A percentile compares a stretch with the other conserved stretches of the same genome.
Evolutionary conservation across 78 protist species (phyloP).

Genomic region (Andalucia godoyi): DNA sequence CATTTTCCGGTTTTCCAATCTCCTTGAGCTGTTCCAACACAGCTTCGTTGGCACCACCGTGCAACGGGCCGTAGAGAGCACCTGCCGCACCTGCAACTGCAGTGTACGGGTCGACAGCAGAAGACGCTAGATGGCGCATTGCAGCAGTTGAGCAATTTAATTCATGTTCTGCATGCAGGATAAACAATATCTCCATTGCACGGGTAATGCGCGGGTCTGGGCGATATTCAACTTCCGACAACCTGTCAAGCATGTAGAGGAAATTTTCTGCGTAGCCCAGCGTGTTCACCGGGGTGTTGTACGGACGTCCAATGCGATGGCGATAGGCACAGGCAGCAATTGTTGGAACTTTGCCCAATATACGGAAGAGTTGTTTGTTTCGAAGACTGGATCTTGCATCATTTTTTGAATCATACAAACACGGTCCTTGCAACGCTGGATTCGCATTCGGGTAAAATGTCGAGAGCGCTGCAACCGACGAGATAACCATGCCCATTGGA

Average conservation of each 20-base stretch:
- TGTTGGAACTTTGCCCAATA: slow-evolving; percentile 54
- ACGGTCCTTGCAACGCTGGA: slow-evolving; percentile 3
- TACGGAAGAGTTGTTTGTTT: slow-evolving; percentile 35
- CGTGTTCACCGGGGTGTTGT: slow-evolving; percentile 27
- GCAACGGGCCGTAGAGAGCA: slow-evolving; percentile 9
- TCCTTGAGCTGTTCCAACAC: slow-evolving; percentile 9
- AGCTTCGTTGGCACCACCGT: slow-evolving; percentile 28
- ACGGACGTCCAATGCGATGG: slow-evolving; percentile 41
- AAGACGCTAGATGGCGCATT: not conserved
- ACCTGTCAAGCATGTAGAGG: slow-evolving; percentile 41
- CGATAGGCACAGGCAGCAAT: slow-evolving; percentile 61
- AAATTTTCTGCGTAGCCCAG: slow-evolving; percentile 39
- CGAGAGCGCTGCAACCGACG: slow-evolving; percentile 33
- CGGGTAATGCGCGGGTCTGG: not conserved
- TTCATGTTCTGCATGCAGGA: slow-evolving; percentile 20
- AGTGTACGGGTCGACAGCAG: not conserved
- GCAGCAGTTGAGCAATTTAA: slow-evolving; percentile 24
- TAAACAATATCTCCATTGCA: not conserved
- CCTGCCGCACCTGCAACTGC: slow-evolving; percentile 10
- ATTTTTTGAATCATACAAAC: not conserved
- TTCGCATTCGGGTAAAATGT: slow-evolving; percentile 24
- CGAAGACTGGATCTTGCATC: slow-evolving; percentile 8
- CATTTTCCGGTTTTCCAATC: not conserved
- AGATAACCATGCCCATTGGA: slow-evolving; percentile 70
- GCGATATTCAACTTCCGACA: slow-evolving; percentile 7